A percentile compares a stretch with the other conserved stretches of the same genome.
Evolutionary conservation across 495 filamentous ascomycete species (phyloP).

Genomic region (Daldinia decipiens): DNA sequence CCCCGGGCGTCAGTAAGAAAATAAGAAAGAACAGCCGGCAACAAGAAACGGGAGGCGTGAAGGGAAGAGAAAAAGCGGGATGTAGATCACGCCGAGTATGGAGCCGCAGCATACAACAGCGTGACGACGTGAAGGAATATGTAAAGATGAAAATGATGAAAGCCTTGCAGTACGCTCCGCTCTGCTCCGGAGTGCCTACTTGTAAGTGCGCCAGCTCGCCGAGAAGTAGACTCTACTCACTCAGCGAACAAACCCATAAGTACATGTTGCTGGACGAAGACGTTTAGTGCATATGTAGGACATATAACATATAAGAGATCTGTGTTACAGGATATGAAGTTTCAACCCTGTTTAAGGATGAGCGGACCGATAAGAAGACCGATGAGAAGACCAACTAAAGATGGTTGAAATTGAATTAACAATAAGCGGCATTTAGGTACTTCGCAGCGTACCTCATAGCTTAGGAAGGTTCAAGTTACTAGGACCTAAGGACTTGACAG

Average conservation of each 20-base stretch:
- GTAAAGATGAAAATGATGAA: not conserved
- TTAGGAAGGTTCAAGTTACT: not conserved
- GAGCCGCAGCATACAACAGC: not conserved
- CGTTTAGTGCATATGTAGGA: not conserved
- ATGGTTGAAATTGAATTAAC: not conserved
- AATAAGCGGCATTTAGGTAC: not conserved
- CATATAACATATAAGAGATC: not conserved
- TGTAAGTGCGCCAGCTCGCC: not conserved
- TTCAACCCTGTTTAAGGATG: not conserved
- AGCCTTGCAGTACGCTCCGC: not conserved
- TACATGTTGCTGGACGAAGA: not conserved
- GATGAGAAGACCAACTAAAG: not conserved
- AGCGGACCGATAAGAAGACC: not conserved
- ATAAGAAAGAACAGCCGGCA: not conserved
- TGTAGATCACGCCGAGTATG: not conserved
- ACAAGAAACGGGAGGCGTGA: not conserved
- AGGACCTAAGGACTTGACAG: not conserved
- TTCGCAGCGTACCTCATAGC: not conserved
- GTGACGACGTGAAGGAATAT: not conserved
- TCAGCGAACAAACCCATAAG: not conserved
- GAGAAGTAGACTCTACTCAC: not conserved
- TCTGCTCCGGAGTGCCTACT: not conserved
- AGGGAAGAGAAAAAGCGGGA: not conserved
- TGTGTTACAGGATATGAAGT: not conserved
- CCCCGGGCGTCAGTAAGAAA: not conserved